These are phyloP conservation scores for Termitomyces bulborhizus DNA, from an alignment of 768 basidiomycete species.

Conservation along the genomic window DNA sequence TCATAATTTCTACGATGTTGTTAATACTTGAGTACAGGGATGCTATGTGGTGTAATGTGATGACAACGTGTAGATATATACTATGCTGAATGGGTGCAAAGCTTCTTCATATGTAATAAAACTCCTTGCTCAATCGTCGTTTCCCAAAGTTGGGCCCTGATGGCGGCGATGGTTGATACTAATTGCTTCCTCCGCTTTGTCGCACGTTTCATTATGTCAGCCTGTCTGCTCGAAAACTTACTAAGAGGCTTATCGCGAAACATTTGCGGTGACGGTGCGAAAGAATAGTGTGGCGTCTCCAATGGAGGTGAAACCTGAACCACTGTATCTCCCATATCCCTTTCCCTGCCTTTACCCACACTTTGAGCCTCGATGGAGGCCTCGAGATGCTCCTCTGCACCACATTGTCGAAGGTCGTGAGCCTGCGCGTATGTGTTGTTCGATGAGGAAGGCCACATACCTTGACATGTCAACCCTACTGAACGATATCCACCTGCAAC, in stretches of 20 bases:
- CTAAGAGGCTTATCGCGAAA: neutral
- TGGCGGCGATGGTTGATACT: constrained; percentile 46
- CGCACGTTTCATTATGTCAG: constrained; percentile 46
- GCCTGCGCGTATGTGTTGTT: constrained; percentile 8
- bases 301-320: neutral
- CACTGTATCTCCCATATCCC: constrained; percentile 7
- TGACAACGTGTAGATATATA: neutral
- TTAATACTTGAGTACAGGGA: neutral
- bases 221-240: constrained; percentile 25
- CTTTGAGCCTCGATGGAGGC: neutral
- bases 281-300: neutral
- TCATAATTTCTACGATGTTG: neutral
- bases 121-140: constrained; percentile 65
- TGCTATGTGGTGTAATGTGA: constrained; percentile 4
- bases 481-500: neutral
- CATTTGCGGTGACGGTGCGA: neutral
- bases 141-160: constrained; percentile 71
- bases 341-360: constrained; percentile 21
- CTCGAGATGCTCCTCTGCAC: constrained; percentile 6
- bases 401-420: constrained; percentile 10
- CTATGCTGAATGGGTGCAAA: constrained; percentile 12
- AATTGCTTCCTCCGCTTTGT: constrained; percentile 47
- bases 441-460: constrained; percentile 19
- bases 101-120: constrained; percentile 40
- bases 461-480: constrained; percentile 16